Percentiles rank a stretch among this genome's conserved stretches.
These are phyloP conservation scores for Dioscorea dumetorum DNA, from an alignment of 106 monocot species.

Conservation along the genomic window DNA sequence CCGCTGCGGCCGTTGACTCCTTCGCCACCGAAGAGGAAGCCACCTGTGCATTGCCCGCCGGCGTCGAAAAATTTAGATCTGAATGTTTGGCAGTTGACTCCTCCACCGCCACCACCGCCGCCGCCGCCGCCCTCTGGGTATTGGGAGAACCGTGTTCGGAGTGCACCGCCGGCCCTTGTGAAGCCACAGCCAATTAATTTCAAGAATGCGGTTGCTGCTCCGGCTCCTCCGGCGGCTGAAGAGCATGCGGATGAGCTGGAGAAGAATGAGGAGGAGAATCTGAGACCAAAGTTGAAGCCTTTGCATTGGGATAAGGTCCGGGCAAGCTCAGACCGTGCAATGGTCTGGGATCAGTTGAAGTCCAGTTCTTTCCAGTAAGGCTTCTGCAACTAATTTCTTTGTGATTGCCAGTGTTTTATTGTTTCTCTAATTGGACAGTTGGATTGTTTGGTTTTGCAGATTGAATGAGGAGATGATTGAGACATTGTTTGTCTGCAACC, in stretches of 20 bases:
- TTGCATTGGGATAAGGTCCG: constrained; percentile 98
- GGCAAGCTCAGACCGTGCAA: constrained; percentile 77
- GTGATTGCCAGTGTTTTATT: too few species aligned
- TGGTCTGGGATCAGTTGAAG: constrained; percentile 95
- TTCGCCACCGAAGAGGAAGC: constrained; percentile 37
- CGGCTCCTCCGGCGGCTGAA: background rate
- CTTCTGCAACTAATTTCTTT: background rate
- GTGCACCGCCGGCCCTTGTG: background rate
- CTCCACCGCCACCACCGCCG: constrained; percentile 23
- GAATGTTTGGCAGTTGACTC: background rate
- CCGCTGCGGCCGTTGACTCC: constrained; percentile 29
- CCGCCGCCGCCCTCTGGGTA: constrained; percentile 37
- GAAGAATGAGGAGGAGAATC: constrained; percentile 31
- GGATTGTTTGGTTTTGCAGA: constrained; percentile 27
- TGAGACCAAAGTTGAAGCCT: constrained; percentile 73
- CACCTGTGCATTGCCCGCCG: constrained; percentile 31
- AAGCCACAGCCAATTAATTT: constrained; percentile 5
- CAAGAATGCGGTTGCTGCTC: constrained; percentile 1
- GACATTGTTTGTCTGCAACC: constrained; percentile 69
- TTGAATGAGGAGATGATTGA: constrained; percentile 99
- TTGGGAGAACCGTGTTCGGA: constrained; percentile 33
- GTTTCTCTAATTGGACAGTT: background rate
- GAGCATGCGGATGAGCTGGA: background rate
- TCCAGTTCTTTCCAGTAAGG: constrained; percentile 91
- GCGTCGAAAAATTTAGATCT: constrained; percentile 7